Evolutionary conservation across 1,139 yeast genomes (phyloP).

Genomic region (Pichia norvegensis): DNA sequence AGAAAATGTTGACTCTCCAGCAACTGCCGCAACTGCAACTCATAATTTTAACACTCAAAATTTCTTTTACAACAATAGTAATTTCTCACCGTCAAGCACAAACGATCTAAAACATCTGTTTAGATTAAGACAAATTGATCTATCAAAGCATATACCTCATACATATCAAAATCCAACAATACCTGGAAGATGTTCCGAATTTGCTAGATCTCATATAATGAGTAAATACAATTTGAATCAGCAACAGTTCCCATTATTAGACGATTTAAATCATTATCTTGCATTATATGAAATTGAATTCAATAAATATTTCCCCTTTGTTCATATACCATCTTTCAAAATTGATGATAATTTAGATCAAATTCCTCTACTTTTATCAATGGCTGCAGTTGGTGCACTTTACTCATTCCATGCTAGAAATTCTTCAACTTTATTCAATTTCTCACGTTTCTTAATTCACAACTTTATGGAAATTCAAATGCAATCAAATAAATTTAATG

Average conservation of each 20-base stretch:
- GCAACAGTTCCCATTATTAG: slow-evolving; percentile 63
- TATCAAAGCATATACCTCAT: slow-evolving; percentile 35
- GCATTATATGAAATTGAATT: slow-evolving; percentile 65
- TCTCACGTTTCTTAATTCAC: slow-evolving; percentile 72
- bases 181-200: slow-evolving; percentile 38
- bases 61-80: slow-evolving; percentile 10
- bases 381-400: slow-evolving; percentile 86
- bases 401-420: slow-evolving; percentile 75
- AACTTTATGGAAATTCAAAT: slow-evolving; percentile 60
- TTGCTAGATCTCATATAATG: slow-evolving; percentile 48
- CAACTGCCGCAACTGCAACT: background rate
- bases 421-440: slow-evolving; percentile 68
- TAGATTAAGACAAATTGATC: slow-evolving; percentile 53
- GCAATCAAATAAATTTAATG: slow-evolving; percentile 42
- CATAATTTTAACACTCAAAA: background rate
- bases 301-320: slow-evolving; percentile 73
- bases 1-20: slow-evolving; percentile 20
- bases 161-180: slow-evolving; percentile 23
- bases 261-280: slow-evolving; percentile 67
- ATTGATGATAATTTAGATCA: slow-evolving; percentile 51
- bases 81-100: slow-evolving; percentile 12
- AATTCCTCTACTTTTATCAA: slow-evolving; percentile 69
- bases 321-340: slow-evolving; percentile 64
- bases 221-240: slow-evolving; percentile 41
- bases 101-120: slow-evolving; percentile 46